Percentiles rank a stretch among this genome's conserved stretches.
These are phyloP conservation scores for Coprinellus micaceus DNA, from an alignment of 768 basidiomycete species.

Conservation along the genomic window DNA sequence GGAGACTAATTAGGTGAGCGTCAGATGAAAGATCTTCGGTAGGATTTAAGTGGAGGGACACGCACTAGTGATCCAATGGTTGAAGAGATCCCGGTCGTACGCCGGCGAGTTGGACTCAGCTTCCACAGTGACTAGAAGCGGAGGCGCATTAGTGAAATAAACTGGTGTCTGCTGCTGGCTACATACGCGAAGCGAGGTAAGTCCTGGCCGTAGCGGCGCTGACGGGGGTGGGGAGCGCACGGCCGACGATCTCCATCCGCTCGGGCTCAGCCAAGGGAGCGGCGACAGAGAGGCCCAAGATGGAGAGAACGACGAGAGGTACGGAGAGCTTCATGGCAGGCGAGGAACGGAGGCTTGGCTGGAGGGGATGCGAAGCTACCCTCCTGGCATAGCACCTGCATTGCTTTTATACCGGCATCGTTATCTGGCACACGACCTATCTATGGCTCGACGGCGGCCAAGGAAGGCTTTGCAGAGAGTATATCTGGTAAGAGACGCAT, in stretches of 20 bases:
- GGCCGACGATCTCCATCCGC: not conserved
- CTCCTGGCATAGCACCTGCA: not conserved
- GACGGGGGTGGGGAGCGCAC: constrained; percentile 32
- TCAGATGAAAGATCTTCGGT: not conserved
- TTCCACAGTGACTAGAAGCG: constrained; percentile 28
- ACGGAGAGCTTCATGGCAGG: not conserved
- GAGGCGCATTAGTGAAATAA: not conserved
- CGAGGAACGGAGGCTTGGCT: not conserved
- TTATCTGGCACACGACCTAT: not conserved
- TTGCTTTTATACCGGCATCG: not conserved
- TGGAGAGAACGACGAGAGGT: not conserved
- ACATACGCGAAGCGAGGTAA: constrained; percentile 31
- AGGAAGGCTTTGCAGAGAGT: not conserved
- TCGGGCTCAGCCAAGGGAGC: not conserved
- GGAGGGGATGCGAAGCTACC: not conserved
- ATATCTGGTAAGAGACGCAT: not conserved
- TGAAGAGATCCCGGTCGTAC: constrained; percentile 38
- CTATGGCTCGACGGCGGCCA: not conserved
- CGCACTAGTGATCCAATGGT: constrained; percentile 47
- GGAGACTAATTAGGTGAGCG: constrained; percentile 30
- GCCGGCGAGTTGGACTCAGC: constrained; percentile 30
- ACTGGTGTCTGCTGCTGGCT: not conserved
- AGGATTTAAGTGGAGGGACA: not conserved
- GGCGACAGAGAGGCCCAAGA: not conserved
- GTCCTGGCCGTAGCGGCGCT: constrained; percentile 29